These are phyloP conservation scores for Knufia petricola DNA, from an alignment of 2,329 filamentous ascomycete genomes.

Conservation along the genomic window DNA sequence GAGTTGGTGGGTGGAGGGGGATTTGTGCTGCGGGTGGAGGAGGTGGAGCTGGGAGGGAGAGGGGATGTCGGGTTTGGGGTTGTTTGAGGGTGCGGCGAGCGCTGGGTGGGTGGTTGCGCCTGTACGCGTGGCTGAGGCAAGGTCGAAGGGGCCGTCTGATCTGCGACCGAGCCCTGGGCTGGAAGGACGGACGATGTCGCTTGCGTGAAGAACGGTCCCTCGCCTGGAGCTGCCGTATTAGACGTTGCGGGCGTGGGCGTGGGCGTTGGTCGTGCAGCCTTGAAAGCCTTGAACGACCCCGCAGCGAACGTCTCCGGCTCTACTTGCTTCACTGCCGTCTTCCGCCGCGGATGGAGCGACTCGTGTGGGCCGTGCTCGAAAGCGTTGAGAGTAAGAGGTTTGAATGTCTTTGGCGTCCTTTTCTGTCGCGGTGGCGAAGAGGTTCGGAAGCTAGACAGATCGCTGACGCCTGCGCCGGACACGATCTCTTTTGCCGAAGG, in stretches of 20 bases:
- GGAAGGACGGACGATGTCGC: no score
- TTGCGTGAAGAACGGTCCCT: no score
- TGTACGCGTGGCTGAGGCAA: not conserved
- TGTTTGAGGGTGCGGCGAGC: not conserved
- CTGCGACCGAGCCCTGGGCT: no score
- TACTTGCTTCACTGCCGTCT: not conserved
- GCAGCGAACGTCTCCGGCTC: not conserved
- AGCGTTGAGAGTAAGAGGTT: not conserved
- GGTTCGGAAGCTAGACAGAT: slow-evolving; percentile 3
- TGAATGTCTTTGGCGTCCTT: not conserved
- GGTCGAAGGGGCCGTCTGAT: no score
- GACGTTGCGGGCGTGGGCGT: not conserved
- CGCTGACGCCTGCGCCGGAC: slow-evolving; percentile 5
- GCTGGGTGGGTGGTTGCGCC: not conserved
- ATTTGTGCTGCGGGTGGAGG: no score
- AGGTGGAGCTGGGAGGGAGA: no score
- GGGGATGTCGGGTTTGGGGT: not conserved
- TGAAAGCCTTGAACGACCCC: not conserved
- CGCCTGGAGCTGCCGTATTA: no score
- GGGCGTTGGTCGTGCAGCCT: not conserved
- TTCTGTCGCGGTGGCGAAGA: no score
- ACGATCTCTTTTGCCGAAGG: slow-evolving; percentile 2
- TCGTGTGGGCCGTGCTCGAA: slow-evolving; percentile 1
- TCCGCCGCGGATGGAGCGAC: not conserved
- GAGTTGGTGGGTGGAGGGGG: no score